Percentiles rank a stretch among this genome's conserved stretches.
phyloP scores from a whole-genome alignment of 495 filamentous ascomycete genomes.

The Talaromyces ruber region DNA sequence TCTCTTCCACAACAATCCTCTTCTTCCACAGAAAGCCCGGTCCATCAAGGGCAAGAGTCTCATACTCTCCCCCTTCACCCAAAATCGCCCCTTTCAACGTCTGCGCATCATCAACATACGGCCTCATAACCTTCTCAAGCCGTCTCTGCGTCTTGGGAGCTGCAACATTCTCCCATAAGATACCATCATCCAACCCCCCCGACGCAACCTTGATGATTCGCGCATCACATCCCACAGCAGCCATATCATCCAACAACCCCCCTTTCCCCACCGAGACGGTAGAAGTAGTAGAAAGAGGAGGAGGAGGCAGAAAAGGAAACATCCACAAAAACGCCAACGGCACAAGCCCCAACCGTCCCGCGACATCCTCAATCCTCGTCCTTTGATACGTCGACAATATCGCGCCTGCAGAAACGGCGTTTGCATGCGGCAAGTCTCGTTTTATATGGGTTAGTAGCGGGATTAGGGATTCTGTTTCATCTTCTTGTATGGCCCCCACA shows the following conservation, averaged over 20 bases:
- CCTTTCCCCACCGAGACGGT: slow-evolving; percentile 18
- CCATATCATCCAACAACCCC: slow-evolving; percentile 74
- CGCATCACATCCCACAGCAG: slow-evolving; percentile 63
- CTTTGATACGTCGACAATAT: slow-evolving; percentile 94
- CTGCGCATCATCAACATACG: slow-evolving; percentile 50
- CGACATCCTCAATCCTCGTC: slow-evolving; percentile 85
- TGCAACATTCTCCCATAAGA: slow-evolving; percentile 75
- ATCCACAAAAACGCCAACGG: slow-evolving; percentile 89
- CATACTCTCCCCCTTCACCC: slow-evolving; percentile 94
- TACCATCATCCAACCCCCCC: slow-evolving; percentile 72
- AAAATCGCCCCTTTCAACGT: slow-evolving; percentile 57
- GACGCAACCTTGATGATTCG: slow-evolving; percentile 91
- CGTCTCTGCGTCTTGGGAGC: slow-evolving; percentile 41
- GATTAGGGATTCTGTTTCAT: slow-evolving; percentile 84
- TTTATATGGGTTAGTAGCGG: slow-evolving; percentile 60
- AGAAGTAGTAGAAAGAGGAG: no score
- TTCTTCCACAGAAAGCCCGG: slow-evolving; percentile 62
- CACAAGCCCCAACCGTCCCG: slow-evolving; percentile 61
- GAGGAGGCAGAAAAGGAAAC: slow-evolving; percentile 63
- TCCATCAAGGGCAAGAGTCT: slow-evolving; percentile 82
- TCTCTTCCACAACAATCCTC: slow-evolving; percentile 54
- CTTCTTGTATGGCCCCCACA: slow-evolving; percentile 23
- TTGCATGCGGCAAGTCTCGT: slow-evolving; percentile 59
- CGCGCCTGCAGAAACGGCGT: slow-evolving; percentile 81
- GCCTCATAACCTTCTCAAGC: slow-evolving; percentile 53